Evolutionary conservation across 1,284 basidiomycete genomes (phyloP).

Genomic region (Pseudozyma sp.): DNA sequence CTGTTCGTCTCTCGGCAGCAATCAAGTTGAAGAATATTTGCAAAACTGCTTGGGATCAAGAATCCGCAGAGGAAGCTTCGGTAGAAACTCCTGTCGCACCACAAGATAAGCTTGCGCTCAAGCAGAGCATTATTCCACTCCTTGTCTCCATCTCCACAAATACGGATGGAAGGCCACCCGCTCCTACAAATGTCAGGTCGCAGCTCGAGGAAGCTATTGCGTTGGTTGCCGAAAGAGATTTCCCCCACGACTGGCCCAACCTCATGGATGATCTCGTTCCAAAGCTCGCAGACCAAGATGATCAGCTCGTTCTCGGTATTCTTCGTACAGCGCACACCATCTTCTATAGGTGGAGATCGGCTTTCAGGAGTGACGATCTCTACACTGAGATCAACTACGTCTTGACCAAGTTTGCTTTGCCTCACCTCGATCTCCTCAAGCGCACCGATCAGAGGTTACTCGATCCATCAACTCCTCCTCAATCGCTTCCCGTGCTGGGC

Average conservation of each 20-base stretch:
- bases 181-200: conserved; percentile 55
- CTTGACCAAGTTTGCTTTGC: conserved; percentile 82
- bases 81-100: conserved; percentile 13
- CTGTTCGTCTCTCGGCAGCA: conserved; percentile 64
- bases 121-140: conserved; percentile 80
- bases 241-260: conserved; percentile 60
- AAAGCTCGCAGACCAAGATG: conserved; percentile 81
- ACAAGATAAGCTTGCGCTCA: conserved; percentile 77
- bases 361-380: conserved; percentile 86
- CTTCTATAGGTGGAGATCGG: conserved; percentile 90
- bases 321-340: conserved; percentile 95
- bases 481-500: conserved; percentile 67
- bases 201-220: conserved; percentile 65
- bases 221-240: conserved; percentile 62
- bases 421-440: conserved; percentile 77
- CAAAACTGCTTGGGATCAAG: conserved; percentile 62
- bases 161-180: conserved; percentile 36
- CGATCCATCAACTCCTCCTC: conserved; percentile 68
- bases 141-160: conserved; percentile 77
- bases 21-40: conserved; percentile 68
- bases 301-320: conserved; percentile 87
- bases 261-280: conserved; percentile 70
- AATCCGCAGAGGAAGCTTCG: conserved; percentile 48
- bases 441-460: conserved; percentile 62
- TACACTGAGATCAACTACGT: conserved; percentile 94